phyloP scores from a whole-genome alignment of 805 yeast genomes.

The Suhomyces sp. region DNA sequence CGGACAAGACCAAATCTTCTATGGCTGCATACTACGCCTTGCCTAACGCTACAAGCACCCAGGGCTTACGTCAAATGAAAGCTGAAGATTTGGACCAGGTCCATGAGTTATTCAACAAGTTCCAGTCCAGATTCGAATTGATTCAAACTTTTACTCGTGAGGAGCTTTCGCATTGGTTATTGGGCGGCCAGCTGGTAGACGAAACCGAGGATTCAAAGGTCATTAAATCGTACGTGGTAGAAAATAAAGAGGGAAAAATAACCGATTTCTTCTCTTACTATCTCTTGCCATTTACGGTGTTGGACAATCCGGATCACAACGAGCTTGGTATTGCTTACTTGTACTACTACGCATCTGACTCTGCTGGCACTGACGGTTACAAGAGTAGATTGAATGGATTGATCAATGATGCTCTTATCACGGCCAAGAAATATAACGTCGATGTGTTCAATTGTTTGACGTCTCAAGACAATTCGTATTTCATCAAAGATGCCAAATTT shows the following conservation, averaged over 20 bases:
- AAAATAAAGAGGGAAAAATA: slow-evolving; percentile 57
- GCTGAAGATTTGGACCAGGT: slow-evolving; percentile 64
- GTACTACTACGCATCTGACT: slow-evolving; percentile 83
- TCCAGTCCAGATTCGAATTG: slow-evolving; percentile 69
- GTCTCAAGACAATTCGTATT: slow-evolving; percentile 82
- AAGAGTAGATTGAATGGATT: slow-evolving; percentile 59
- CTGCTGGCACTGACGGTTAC: slow-evolving; percentile 44
- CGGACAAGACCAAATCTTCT: slow-evolving; percentile 59
- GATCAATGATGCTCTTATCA: slow-evolving; percentile 70
- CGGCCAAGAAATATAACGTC: slow-evolving; percentile 63
- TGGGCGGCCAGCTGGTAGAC: slow-evolving; percentile 40
- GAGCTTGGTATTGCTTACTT: slow-evolving; percentile 83
- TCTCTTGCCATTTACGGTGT: slow-evolving; percentile 80
- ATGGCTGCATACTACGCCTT: slow-evolving; percentile 63
- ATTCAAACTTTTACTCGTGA: slow-evolving; percentile 64
- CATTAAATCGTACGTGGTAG: slow-evolving; percentile 76
- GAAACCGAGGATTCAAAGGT: slow-evolving; percentile 43
- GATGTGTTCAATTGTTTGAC: slow-evolving; percentile 95
- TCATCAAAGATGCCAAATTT: slow-evolving; percentile 79
- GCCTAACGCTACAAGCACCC: slow-evolving; percentile 47
- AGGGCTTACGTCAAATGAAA: slow-evolving; percentile 58
- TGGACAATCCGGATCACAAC: slow-evolving; percentile 59
- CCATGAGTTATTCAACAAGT: slow-evolving; percentile 53
- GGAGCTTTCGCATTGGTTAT: slow-evolving; percentile 80
- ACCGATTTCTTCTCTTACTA: slow-evolving; percentile 91